Percentiles rank a stretch among this genome's conserved stretches.
Evolutionary conservation across 225 moss, liverwort and hornwort genomes (phyloP).

Genomic region (Marchantia paleacea): DNA sequence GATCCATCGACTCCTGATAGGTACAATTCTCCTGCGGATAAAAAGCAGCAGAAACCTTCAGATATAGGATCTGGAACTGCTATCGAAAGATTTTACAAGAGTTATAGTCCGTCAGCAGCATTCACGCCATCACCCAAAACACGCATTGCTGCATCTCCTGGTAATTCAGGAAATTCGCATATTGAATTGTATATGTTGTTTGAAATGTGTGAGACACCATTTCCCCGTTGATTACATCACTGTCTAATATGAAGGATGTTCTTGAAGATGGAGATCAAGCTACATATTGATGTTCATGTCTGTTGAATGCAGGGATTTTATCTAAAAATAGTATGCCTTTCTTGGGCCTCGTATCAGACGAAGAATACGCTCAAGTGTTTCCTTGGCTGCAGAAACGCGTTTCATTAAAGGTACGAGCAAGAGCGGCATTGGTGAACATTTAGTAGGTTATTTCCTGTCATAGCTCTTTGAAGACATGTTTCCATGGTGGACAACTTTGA

Average conservation of each 20-base stretch:
- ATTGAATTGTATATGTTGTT: background rate
- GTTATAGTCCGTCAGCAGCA: conserved; percentile 23
- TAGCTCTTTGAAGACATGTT: no score
- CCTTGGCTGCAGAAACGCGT: conserved; percentile 56
- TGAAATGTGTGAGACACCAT: background rate
- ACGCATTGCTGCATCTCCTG: conserved; percentile 16
- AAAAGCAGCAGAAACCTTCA: conserved; percentile 15
- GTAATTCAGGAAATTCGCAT: background rate
- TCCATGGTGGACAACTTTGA: no score
- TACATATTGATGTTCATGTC: background rate
- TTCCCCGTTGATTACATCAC: background rate
- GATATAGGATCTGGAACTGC: conserved; percentile 14
- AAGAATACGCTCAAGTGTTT: conserved; percentile 57
- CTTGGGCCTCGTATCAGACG: conserved; percentile 47
- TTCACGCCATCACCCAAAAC: conserved; percentile 12
- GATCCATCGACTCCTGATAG: conserved; percentile 22
- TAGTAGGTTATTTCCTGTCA: no score
- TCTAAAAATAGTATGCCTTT: conserved; percentile 27
- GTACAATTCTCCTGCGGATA: conserved; percentile 2
- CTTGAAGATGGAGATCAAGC: background rate
- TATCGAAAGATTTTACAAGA: conserved; percentile 36
- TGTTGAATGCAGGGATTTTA: background rate
- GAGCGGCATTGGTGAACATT: background rate
- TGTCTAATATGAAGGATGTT: background rate
- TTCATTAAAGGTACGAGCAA: conserved; percentile 55